Percentiles rank a stretch among this genome's conserved stretches.
Conservation (phyloP, 139 green algal genomes). For the Volvox reticuliferus region DNA sequence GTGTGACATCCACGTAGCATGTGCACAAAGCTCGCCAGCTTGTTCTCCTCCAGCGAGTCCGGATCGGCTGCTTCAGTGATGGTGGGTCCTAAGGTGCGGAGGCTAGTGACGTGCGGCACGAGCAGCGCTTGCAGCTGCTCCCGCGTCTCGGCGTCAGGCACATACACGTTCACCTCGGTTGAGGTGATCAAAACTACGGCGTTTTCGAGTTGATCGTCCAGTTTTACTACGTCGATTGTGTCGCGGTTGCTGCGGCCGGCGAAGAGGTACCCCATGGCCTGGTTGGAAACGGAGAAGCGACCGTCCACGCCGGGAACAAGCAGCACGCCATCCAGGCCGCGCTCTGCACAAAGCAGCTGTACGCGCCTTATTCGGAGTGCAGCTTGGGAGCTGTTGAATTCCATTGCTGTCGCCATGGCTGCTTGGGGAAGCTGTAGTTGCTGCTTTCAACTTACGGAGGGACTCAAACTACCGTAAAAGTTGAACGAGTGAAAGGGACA, state of each 20-base stretch:
- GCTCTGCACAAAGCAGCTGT: not conserved
- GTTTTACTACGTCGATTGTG: constrained; percentile 39
- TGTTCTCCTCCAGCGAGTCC: constrained; percentile 57
- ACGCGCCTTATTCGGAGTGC: constrained; percentile 25
- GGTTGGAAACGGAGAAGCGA: constrained; percentile 23
- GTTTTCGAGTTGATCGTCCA: constrained; percentile 49
- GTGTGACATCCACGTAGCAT: constrained; percentile 52
- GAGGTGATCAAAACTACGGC: constrained; percentile 31
- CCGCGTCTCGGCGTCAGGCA: not conserved
- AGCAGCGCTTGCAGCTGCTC: constrained; percentile 28
- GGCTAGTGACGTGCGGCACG: not conserved
- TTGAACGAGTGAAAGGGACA: too few relatives aligned
- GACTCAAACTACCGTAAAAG: too few relatives aligned
- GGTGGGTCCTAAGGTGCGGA: constrained; percentile 36
- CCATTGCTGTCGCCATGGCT: not conserved
- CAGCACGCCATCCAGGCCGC: constrained; percentile 50
- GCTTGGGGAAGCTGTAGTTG: not conserved
- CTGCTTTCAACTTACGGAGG: not conserved
- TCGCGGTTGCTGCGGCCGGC: constrained; percentile 51
- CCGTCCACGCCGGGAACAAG: constrained; percentile 54
- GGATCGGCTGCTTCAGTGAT: constrained; percentile 39
- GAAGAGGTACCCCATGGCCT: constrained; percentile 51
- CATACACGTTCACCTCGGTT: not conserved
- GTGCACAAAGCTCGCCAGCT: constrained; percentile 62
- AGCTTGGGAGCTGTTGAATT: constrained; percentile 10